Percentiles rank a stretch among this genome's conserved stretches.
These are phyloP conservation scores for Tephrocybe sp. DNA, from an alignment of 768 basidiomycete species.

Conservation along the genomic window DNA sequence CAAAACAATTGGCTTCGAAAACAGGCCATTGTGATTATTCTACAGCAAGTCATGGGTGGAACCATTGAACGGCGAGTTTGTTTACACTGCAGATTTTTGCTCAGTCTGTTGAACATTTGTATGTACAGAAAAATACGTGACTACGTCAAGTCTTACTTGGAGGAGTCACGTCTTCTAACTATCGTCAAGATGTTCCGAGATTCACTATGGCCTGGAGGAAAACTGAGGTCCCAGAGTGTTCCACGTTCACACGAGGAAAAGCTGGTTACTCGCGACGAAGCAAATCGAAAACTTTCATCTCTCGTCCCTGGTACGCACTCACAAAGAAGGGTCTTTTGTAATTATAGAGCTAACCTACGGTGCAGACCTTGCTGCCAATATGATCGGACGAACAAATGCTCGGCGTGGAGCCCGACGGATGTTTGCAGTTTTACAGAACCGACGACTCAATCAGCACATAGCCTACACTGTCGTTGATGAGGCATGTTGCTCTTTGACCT, in stretches of 20 bases:
- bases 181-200: slow-evolving; percentile 69
- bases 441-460: slow-evolving; percentile 92
- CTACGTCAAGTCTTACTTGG: slow-evolving; percentile 57
- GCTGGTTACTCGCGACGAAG: slow-evolving; percentile 75
- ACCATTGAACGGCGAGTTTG: slow-evolving; percentile 88
- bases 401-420: slow-evolving; percentile 88
- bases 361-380: slow-evolving; percentile 90
- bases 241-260: slow-evolving; percentile 85
- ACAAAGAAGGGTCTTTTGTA: neutral
- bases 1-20: slow-evolving; percentile 95
- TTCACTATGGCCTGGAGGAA: slow-evolving; percentile 83
- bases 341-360: neutral
- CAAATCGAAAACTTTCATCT: slow-evolving; percentile 85
- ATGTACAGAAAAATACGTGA: slow-evolving; percentile 80
- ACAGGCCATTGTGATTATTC: slow-evolving; percentile 93
- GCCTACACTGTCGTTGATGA: slow-evolving; percentile 88
- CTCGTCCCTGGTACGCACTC: slow-evolving; percentile 76
- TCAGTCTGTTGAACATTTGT: neutral
- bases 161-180: slow-evolving; percentile 67
- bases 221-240: slow-evolving; percentile 51
- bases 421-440: slow-evolving; percentile 92
- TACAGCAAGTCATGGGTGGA: slow-evolving; percentile 93
- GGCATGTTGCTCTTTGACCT: slow-evolving; percentile 41
- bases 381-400: slow-evolving; percentile 97
- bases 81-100: neutral